A percentile compares a stretch with the other conserved stretches of the same genome.
Conservation (phyloP, 371 early-diverging fungal genomes). For the Zopfochytrium polystomum region DNA sequence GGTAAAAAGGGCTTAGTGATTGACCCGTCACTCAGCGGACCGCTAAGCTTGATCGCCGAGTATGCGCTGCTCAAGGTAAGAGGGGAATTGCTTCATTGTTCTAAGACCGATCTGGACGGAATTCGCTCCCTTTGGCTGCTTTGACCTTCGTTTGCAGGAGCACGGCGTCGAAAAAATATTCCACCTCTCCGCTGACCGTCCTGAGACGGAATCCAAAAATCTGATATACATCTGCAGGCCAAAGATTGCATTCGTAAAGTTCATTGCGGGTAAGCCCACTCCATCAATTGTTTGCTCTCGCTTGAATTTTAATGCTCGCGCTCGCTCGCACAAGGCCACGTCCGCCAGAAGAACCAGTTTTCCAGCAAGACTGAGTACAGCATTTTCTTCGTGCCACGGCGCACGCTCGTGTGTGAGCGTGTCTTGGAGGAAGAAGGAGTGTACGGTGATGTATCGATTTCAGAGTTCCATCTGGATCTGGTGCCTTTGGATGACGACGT, state of each 20-base stretch:
- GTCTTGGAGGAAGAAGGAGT: slow-evolving; percentile 89
- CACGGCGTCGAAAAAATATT: slow-evolving; percentile 93
- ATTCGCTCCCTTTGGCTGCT: too few species aligned
- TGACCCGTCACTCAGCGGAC: slow-evolving; percentile 78
- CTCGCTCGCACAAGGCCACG: slow-evolving; percentile 24
- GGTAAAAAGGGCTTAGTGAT: slow-evolving; percentile 86
- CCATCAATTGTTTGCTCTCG: too few species aligned
- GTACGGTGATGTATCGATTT: slow-evolving; percentile 76
- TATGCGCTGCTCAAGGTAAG: slow-evolving; percentile 77
- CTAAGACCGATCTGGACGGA: not conserved
- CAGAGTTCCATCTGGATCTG: slow-evolving; percentile 84
- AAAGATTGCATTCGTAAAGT: slow-evolving; percentile 69
- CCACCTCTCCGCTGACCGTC: slow-evolving; percentile 51
- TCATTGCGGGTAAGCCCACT: slow-evolving; percentile 69
- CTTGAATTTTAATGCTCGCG: too few species aligned
- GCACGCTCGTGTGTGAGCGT: slow-evolving; percentile 82
- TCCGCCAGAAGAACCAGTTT: slow-evolving; percentile 12
- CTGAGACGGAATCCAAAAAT: slow-evolving; percentile 62
- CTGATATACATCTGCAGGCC: slow-evolving; percentile 84
- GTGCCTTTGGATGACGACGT: slow-evolving; percentile 88
- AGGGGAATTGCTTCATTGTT: slow-evolving; percentile 2
- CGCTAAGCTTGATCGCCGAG: slow-evolving; percentile 82
- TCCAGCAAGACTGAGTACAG: slow-evolving; percentile 21
- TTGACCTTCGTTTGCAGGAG: too few species aligned
- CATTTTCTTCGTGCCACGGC: slow-evolving; percentile 85